Conservation (phyloP, 2,329 filamentous ascomycete genomes). For the Fusarium tuaranense region DNA sequence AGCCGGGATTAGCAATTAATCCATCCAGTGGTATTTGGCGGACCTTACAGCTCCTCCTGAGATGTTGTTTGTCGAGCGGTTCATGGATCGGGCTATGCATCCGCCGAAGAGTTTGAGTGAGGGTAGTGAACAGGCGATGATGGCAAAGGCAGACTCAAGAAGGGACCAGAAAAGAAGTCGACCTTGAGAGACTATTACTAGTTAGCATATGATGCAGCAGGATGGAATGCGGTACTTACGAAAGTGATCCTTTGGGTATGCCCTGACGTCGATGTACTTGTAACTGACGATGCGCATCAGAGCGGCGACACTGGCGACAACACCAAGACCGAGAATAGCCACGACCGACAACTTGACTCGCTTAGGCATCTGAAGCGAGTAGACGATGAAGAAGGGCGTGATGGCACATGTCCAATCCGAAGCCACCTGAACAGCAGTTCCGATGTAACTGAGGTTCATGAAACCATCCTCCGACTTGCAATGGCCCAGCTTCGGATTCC, state of each 20-base stretch:
- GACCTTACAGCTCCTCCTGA: slow-evolving; percentile 6
- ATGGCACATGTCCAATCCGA: slow-evolving; percentile 46
- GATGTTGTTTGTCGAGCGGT: slow-evolving; percentile 4
- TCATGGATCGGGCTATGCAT: slow-evolving; percentile 14
- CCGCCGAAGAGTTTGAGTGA: slow-evolving; percentile 22
- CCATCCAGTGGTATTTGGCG: not conserved
- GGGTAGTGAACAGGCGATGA: slow-evolving; percentile 25
- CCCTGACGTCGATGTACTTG: slow-evolving; percentile 15
- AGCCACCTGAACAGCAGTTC: slow-evolving; percentile 36
- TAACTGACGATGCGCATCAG: slow-evolving; percentile 31
- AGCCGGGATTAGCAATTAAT: not conserved
- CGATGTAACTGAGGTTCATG: slow-evolving; percentile 23
- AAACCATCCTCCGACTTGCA: slow-evolving; percentile 24
- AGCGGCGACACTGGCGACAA: slow-evolving; percentile 28
- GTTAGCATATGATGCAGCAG: not conserved
- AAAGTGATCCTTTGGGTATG: slow-evolving; percentile 14
- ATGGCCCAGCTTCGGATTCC: slow-evolving; percentile 18
- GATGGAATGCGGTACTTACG: not conserved
- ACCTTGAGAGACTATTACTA: slow-evolving; percentile 1
- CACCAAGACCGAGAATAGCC: slow-evolving; percentile 17
- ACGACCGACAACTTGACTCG: slow-evolving; percentile 36
- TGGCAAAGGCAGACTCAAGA: slow-evolving; percentile 19
- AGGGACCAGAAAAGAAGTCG: slow-evolving; percentile 28
- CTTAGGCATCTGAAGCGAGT: slow-evolving; percentile 41
- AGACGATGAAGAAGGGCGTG: slow-evolving; percentile 46